These are phyloP conservation scores for Cryptomeria japonica DNA, from an alignment of 75 land plant species.

Conservation along the genomic window DNA sequence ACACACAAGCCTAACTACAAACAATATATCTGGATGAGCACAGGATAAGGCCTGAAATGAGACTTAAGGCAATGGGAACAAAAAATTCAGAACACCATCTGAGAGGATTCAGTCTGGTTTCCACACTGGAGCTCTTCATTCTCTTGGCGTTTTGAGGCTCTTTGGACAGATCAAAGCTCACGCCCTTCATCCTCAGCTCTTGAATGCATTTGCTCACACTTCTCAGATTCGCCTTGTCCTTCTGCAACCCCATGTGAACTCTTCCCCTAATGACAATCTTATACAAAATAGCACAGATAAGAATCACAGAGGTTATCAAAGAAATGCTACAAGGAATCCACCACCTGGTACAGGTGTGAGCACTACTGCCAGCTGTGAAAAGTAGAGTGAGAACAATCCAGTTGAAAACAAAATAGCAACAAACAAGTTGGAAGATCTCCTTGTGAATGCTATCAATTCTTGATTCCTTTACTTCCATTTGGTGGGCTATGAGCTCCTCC, in stretches of 20 bases:
- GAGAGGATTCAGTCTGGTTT: conserved; percentile 44
- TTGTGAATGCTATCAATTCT: conserved; percentile 27
- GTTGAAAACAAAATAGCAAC: conserved; percentile 56
- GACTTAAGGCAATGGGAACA: conserved; percentile 26
- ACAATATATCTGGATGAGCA: conserved; percentile 45
- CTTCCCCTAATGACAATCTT: conserved; percentile 38
- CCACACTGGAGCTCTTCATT: conserved; percentile 77
- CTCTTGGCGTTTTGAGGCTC: conserved; percentile 41
- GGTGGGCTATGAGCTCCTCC: conserved; percentile 28
- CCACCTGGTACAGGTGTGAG: conserved; percentile 30
- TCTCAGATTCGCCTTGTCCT: conserved; percentile 34
- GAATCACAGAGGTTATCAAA: conserved; percentile 26
- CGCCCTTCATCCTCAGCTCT: conserved; percentile 74
- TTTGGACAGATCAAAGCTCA: conserved; percentile 54
- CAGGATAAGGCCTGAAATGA: conserved; percentile 36
- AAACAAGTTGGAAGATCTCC: conserved; percentile 49
- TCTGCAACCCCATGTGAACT: conserved; percentile 33
- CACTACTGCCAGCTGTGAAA: conserved; percentile 38
- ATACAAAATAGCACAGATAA: conserved; percentile 37
- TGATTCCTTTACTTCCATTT: conserved; percentile 31
- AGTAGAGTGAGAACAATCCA: conserved; percentile 38
- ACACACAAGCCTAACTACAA: conserved; percentile 21
- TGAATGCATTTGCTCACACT: conserved; percentile 44
- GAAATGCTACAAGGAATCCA: conserved; percentile 48
- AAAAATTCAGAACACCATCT: conserved; percentile 39